Conservation (phyloP, 768 basidiomycete species). For the Leccinum rimulosum region DNA sequence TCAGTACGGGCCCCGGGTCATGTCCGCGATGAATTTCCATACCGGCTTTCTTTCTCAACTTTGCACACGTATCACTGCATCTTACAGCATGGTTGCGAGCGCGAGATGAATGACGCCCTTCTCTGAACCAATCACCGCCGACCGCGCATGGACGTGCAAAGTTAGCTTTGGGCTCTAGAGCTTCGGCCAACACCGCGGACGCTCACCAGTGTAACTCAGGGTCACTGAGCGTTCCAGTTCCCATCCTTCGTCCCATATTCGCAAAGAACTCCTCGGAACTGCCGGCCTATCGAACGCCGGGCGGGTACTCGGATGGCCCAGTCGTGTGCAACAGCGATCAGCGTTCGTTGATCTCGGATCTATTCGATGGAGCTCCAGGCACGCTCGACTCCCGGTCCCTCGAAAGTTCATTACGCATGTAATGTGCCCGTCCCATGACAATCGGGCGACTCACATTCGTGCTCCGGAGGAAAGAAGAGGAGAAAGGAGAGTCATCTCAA, state of each 20-base stretch:
- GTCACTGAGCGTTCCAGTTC: slow-evolving; percentile 78
- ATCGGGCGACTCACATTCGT: background rate
- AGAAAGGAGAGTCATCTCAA: slow-evolving; percentile 62
- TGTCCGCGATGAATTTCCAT: slow-evolving; percentile 90
- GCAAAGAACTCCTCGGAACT: slow-evolving; percentile 77
- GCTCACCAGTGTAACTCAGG: slow-evolving; percentile 84
- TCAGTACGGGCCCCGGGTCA: slow-evolving; percentile 52
- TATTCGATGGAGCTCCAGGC: background rate
- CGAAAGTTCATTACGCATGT: background rate
- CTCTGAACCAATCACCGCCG: slow-evolving; percentile 58
- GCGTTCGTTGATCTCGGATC: background rate
- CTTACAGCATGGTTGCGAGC: slow-evolving; percentile 74
- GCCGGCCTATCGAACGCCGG: slow-evolving; percentile 72
- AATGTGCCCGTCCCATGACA: background rate
- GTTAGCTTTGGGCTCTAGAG: background rate
- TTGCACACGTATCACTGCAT: slow-evolving; percentile 88
- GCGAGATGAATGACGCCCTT: slow-evolving; percentile 92
- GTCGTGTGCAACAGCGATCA: background rate
- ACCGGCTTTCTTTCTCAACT: slow-evolving; percentile 73
- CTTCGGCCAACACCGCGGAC: background rate
- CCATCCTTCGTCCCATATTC: slow-evolving; percentile 85
- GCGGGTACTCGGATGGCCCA: slow-evolving; percentile 80
- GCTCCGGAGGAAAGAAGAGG: background rate
- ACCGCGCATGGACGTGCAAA: background rate
- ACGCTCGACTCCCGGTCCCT: background rate